phyloP scores from a whole-genome alignment of 2,329 filamentous ascomycete species.

The Calonectria pauciramosa region DNA sequence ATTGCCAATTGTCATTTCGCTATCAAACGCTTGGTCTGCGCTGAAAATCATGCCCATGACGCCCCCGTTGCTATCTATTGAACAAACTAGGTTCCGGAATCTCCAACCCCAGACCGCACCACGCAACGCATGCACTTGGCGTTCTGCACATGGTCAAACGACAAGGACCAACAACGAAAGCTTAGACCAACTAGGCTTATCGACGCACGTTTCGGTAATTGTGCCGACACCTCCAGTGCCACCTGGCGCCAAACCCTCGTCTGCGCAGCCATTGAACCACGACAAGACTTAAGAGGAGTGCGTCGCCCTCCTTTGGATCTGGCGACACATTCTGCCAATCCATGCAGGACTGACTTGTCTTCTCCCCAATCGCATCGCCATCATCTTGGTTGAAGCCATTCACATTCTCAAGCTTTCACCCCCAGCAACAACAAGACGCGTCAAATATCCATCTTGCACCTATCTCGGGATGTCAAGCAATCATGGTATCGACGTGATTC shows the following conservation, averaged over 20 bases:
- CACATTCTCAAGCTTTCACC: background rate
- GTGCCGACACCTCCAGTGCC: conserved; percentile 5
- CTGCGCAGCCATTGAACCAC: background rate
- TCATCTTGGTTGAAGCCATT: background rate
- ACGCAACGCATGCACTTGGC: background rate
- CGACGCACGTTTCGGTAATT: conserved; percentile 10
- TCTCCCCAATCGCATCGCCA: background rate
- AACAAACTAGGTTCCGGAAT: background rate
- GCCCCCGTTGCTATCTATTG: background rate
- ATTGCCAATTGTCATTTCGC: background rate
- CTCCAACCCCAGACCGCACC: background rate
- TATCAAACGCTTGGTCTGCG: background rate
- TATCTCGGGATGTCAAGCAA: conserved; percentile 25
- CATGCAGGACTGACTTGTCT: background rate
- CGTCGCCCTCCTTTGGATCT: background rate
- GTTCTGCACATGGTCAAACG: background rate
- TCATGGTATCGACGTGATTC: conserved; percentile 15
- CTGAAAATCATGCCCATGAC: background rate
- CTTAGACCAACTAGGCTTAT: conserved; percentile 13
- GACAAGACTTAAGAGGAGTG: background rate
- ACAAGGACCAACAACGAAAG: background rate
- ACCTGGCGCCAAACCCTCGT: conserved; percentile 1
- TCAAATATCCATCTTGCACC: background rate
- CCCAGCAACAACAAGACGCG: background rate
- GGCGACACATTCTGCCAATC: background rate